Evolutionary conservation across 129 eudicot genomes (phyloP).

Genomic region (Pulicaria dysenterica): DNA sequence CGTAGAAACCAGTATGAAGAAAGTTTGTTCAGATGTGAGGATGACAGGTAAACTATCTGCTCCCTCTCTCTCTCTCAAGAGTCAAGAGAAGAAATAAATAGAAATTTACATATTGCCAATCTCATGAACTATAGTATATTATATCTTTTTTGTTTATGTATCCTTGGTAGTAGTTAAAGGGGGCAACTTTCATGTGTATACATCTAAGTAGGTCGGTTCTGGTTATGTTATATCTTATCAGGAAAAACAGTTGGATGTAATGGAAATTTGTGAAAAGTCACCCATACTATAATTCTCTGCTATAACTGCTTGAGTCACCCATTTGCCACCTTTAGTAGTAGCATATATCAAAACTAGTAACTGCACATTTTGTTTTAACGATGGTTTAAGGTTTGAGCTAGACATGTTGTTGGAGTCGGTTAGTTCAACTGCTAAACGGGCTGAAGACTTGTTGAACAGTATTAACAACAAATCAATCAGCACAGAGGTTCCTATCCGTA

Average conservation of each 20-base stretch:
- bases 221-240: neutral
- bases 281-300: neutral
- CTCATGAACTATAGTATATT: neutral
- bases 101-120: neutral
- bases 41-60: constrained; percentile 72
- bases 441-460: constrained; percentile 75
- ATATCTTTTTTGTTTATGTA: neutral
- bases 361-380: constrained; percentile 4
- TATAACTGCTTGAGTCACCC: neutral
- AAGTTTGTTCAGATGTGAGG: constrained; percentile 97
- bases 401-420: constrained; percentile 97
- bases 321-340: neutral
- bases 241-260: neutral
- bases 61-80: neutral
- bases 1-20: constrained; percentile 99
- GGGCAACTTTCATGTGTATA: neutral
- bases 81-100: neutral
- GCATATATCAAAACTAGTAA: neutral
- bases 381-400: constrained; percentile 77
- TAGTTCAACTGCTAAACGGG: constrained; percentile 78
- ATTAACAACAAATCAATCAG: constrained; percentile 53
- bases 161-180: neutral
- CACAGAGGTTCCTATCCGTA: constrained; percentile 56
- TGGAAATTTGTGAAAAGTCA: neutral
- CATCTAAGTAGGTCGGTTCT: neutral